phyloP scores from a whole-genome alignment of 139 green algal species.

The Marvania coccoides region DNA sequence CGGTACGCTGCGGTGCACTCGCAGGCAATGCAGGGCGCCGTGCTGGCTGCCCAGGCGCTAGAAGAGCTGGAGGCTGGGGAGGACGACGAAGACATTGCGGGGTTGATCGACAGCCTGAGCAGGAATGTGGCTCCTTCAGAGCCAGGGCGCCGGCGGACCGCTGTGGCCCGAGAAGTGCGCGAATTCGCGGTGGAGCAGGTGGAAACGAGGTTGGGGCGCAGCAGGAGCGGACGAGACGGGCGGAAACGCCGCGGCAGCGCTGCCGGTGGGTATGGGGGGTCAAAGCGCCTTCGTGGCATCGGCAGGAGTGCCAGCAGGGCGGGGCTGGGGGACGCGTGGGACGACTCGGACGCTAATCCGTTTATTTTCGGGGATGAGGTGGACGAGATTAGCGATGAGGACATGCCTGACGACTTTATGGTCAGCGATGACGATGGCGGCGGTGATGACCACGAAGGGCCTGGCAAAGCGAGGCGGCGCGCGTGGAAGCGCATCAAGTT shows the following conservation, averaged over 20 bases:
- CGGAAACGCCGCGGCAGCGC: neutral
- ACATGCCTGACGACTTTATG: slow-evolving; percentile 22
- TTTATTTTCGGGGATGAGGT: neutral
- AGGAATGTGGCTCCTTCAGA: neutral
- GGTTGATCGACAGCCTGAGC: neutral
- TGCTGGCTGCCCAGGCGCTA: neutral
- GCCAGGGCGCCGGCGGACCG: neutral
- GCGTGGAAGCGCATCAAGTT: slow-evolving; percentile 16
- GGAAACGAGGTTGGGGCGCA: neutral
- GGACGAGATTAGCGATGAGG: slow-evolving; percentile 12
- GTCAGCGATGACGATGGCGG: slow-evolving; percentile 8
- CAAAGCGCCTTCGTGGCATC: neutral
- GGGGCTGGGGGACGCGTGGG: neutral
- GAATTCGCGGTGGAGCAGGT: neutral
- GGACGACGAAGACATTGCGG: neutral
- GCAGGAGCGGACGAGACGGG: neutral
- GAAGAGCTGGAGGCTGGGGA: neutral
- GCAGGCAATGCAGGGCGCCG: neutral
- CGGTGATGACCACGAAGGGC: neutral
- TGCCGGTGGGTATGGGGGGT: neutral
- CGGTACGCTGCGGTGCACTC: slow-evolving; percentile 1
- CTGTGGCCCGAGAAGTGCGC: neutral
- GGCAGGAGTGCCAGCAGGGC: neutral
- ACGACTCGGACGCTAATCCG: neutral
- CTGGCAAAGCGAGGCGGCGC: neutral